Base-by-base conservation (phyloP, 2,329 filamentous ascomycete genomes). In the Ascochyta lentis region DNA sequence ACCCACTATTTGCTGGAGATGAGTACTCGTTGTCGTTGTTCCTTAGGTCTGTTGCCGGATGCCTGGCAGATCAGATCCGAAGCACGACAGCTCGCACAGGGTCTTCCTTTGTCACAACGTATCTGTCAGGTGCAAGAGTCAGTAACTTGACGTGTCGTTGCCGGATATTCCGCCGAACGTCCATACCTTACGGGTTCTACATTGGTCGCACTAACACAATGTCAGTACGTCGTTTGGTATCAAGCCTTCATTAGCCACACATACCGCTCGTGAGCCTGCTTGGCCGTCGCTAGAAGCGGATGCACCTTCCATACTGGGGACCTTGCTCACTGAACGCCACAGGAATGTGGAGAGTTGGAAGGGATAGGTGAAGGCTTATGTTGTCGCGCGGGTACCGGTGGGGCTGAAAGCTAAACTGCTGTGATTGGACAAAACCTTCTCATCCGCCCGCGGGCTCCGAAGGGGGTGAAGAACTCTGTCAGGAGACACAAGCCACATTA, bases 1-100 rank as follows among this genome's bases (percentile, higher is more conserved):
- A 57, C 54, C 61, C 27, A 77, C 76, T 78, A 77, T 60, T 76
- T 58, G 35, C 72, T 62, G 4, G 76, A 77, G 24, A 78, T 71
- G 35, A 76, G 51, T 3, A 77, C 68, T 34, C 52, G 70, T 73
- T 0, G 69, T 33, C 16, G 64, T 16, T 46, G 54, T 48, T 34
- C 62, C 40, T 31, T 62, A 68, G 3, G 70, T 54, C 4, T 68
- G 54, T 15, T 76, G 54, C 1, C 61, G 31, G 24, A 72, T 72
- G 44, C 77, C 69, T 4, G 70, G 74, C 54, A 76, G 76, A 7
- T 63, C 40, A 12, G 77, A 49, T 34, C 71, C 65, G 33, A 72
- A 65, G 10, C 71, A 64, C 9, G 66, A 48, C 76, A 78, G 45
- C 76, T 77, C 3, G 74, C 67, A 51, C 72, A 75, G 5, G 72